Evolutionary conservation across 148 eudicot genomes (phyloP).

Genomic region (Cornus kousa): DNA sequence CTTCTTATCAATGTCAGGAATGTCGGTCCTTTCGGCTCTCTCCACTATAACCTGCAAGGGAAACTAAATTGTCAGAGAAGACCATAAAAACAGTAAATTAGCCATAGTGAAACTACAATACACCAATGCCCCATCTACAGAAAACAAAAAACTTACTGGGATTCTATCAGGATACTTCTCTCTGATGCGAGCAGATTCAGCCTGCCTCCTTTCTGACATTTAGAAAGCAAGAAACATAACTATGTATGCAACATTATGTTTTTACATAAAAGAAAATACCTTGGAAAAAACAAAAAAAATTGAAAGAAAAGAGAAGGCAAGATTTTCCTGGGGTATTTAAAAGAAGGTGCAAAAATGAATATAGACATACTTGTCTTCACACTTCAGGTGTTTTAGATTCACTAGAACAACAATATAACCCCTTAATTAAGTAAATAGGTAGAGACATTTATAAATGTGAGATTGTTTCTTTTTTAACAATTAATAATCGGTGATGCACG

Average conservation of each 20-base stretch:
- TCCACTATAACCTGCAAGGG: constrained; percentile 53
- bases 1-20: constrained; percentile 64
- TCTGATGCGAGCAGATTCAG: constrained; percentile 52
- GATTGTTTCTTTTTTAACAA: too few relatives aligned
- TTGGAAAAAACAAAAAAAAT: too few relatives aligned
- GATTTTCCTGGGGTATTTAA: too few relatives aligned
- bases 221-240: neutral
- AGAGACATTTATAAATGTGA: too few relatives aligned
- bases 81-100: neutral
- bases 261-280: too few relatives aligned
- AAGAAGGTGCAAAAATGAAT: too few relatives aligned
- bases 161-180: constrained; percentile 67
- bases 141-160: constrained; percentile 36
- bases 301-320: too few relatives aligned
- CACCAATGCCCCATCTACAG: neutral
- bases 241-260: neutral
- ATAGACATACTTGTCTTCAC: too few relatives aligned
- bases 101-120: neutral
- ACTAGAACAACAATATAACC: too few relatives aligned
- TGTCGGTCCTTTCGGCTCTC: constrained; percentile 48
- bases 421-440: too few relatives aligned
- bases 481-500: too few relatives aligned
- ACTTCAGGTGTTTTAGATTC: too few relatives aligned
- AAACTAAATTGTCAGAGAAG: neutral
- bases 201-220: constrained; percentile 46